Conservation (phyloP, 495 filamentous ascomycete species). For the Aspergillus haitiensis region DNA sequence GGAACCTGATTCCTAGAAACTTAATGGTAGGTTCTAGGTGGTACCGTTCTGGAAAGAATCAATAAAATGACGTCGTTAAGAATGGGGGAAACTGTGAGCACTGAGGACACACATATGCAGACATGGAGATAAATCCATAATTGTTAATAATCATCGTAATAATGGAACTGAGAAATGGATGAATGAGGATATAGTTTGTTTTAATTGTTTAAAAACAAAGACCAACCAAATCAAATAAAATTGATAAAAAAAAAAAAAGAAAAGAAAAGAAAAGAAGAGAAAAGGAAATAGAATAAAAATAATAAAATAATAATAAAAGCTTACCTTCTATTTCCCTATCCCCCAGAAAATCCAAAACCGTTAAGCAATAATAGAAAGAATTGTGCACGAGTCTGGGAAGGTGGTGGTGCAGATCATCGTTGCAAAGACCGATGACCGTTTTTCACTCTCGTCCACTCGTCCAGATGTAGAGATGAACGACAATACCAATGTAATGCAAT, state of each 20-base stretch:
- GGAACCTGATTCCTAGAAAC: conserved; percentile 10
- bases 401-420: conserved; percentile 13
- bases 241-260: not conserved
- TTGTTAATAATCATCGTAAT: not conserved
- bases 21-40: conserved; percentile 7
- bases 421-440: conserved; percentile 17
- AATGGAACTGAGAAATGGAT: not conserved
- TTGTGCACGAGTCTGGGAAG: conserved; percentile 22
- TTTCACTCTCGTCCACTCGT: conserved; percentile 9
- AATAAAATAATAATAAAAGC: not conserved
- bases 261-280: not conserved
- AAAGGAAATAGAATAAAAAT: not conserved
- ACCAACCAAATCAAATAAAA: not conserved
- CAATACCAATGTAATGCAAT: conserved; percentile 31
- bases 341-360: conserved; percentile 15
- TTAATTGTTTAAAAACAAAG: too few species aligned
- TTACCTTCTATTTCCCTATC: conserved; percentile 7
- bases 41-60: conserved; percentile 11
- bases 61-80: conserved; percentile 27
- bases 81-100: conserved; percentile 16
- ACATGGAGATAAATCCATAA: too few species aligned
- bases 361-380: conserved; percentile 13
- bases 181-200: not conserved
- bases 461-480: conserved; percentile 15
- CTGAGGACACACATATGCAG: conserved; percentile 16